Base-by-base conservation (phyloP, 2,329 filamentous ascomycete species). In the Botryotinia calthae region DNA sequence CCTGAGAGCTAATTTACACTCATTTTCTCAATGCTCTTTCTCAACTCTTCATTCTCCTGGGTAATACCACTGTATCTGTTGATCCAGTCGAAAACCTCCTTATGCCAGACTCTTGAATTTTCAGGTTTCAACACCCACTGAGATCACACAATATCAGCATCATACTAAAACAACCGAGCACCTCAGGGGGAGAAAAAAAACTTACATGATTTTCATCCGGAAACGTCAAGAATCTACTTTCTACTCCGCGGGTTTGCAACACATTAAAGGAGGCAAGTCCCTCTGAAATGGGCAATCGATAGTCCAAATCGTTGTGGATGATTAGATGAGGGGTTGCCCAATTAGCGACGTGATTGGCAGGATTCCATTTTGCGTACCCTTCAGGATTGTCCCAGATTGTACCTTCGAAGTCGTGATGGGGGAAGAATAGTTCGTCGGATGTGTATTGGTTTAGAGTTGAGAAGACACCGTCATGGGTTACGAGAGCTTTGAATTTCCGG, bases 281-380 rank as follows among this genome's bases (percentile, higher is more conserved):
- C 87, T 98, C 95, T 0, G 91, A 89, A 71, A 98, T 90, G 0
- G 94, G 92, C 40, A 98, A 84, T 28, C 95, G 88, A 81, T 97
- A 98, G 82, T 98, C 95, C 46, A 96, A 86, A 78, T 96, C 93
- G 79, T 90, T 95, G 82, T 98, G 95, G 71, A 98, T 94, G 74
- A 97, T 90, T 75, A 99, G 85, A 82, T 96, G 91, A 0, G 96
- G 96, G 0, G 95, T 98, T 1, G 87, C 84, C 74, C 88, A 87
- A 70, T 87, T 84, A 69, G 85, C 83, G 8, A 78, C 51, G 66
- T 78, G 85, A 83, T 34, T 61, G 0, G 91, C 85, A 0, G 91
- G 92, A 80, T 94, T 91, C 89, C 89, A 94, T 77, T 87, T 87
- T 79, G 88, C 87, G 79, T 93, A 94, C 37, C 84, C 86, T 22